Evolutionary conservation across 192 early-diverging fungal species (phyloP).

Genomic region (Anaeromyces robustus): DNA sequence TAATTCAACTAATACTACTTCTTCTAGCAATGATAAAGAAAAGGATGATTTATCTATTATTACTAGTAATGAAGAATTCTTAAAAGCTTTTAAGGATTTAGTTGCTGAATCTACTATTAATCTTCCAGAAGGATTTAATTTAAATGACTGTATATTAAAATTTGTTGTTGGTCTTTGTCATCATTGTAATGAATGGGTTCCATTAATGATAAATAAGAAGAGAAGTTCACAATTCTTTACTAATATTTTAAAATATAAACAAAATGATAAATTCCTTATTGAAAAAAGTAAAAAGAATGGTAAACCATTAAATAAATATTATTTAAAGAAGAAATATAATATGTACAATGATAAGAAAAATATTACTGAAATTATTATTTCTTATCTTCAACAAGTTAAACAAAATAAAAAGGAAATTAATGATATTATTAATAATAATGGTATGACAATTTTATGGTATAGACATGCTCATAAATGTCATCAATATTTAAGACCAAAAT

Average conservation of each 20-base stretch:
- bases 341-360: background rate
- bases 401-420: background rate
- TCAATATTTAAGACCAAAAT: constrained; percentile 12
- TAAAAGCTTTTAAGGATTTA: constrained; percentile 8
- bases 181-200: constrained; percentile 69
- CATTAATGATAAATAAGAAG: constrained; percentile 54
- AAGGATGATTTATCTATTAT: constrained; percentile 17
- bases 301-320: background rate
- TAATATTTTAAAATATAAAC: background rate
- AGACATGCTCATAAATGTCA: constrained; percentile 62
- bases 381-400: constrained; percentile 2
- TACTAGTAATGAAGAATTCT: constrained; percentile 3
- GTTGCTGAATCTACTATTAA: background rate
- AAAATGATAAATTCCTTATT: background rate
- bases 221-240: constrained; percentile 5
- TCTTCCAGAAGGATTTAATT: constrained; percentile 11
- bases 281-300: background rate
- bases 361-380: constrained; percentile 2
- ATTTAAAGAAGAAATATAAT: constrained; percentile 5
- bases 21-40: too few species aligned
- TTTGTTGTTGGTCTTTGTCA: constrained; percentile 64
- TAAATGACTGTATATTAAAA: constrained; percentile 14
- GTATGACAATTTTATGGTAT: constrained; percentile 68
- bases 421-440: constrained; percentile 8
- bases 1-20: too few species aligned